Percentiles rank a stretch among this genome's conserved stretches.
Conservation (phyloP, 2,329 filamentous ascomycete genomes). For the Penicillium concentricum region DNA sequence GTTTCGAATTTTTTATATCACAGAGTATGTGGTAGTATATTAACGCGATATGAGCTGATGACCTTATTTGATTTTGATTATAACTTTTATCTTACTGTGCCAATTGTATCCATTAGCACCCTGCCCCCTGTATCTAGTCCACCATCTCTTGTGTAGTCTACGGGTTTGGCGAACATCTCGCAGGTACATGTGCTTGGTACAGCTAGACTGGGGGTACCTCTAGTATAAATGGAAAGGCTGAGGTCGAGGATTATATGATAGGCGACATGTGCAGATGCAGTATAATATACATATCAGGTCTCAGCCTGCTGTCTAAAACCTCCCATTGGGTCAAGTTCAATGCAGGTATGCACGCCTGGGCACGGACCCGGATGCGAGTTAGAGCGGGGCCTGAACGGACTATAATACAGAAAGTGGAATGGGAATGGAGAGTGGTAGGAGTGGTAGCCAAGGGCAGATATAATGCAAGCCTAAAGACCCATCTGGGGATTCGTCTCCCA, state of each 20-base stretch:
- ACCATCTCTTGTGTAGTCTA: background rate
- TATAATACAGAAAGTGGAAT: slow-evolving; percentile 20
- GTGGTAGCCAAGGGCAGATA: background rate
- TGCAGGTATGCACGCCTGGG: slow-evolving; percentile 7
- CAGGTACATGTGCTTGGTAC: background rate
- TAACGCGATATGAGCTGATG: slow-evolving; percentile 27
- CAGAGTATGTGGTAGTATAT: slow-evolving; percentile 10
- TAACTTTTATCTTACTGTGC: background rate
- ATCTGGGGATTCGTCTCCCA: slow-evolving; percentile 34
- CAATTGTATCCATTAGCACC: slow-evolving; percentile 9
- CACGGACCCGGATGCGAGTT: slow-evolving; percentile 4
- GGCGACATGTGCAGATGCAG: background rate
- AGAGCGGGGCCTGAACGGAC: background rate
- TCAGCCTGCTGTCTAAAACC: background rate
- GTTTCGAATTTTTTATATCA: background rate
- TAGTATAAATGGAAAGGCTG: background rate
- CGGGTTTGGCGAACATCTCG: background rate
- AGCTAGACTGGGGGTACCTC: background rate
- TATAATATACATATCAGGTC: slow-evolving; percentile 1
- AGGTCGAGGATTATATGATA: background rate
- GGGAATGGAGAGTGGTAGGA: background rate
- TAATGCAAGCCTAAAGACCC: slow-evolving; percentile 11
- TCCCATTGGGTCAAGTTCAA: slow-evolving; percentile 5
- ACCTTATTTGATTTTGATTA: slow-evolving; percentile 6
- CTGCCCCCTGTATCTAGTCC: slow-evolving; percentile 9